A percentile compares a stretch with the other conserved stretches of the same genome.
These are phyloP conservation scores for Cucumis sativus DNA, from an alignment of 306 rosid genomes.

Conservation along the genomic window Cucumber_9930_V3 NC_026657.2:7282501-7283000, in stretches of 20 bases:
- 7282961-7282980: constrained; percentile 37
- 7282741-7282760: background rate
- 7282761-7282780: background rate
- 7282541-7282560: constrained; percentile 82
- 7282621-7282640: constrained; percentile 53
- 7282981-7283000: constrained; percentile 41
- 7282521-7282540: constrained; percentile 64
- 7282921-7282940: constrained; percentile 68
- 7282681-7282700: constrained; percentile 70
- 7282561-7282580: constrained; percentile 63
- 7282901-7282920: constrained; percentile 66
- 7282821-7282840: background rate
- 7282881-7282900: constrained; percentile 66
- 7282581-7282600: constrained; percentile 47
- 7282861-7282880: background rate
- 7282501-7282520: constrained; percentile 72
- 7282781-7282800: background rate
- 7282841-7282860: background rate
- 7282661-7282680: constrained; percentile 56
- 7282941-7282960: constrained; percentile 69
- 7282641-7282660: constrained; percentile 44
- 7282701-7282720: constrained; percentile 13
- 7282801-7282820: background rate
- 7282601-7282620: constrained; percentile 82
- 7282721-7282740: background rate